These are phyloP conservation scores for Paspalum notatum DNA, from an alignment of 176 grass and related monocot genomes.

Conservation along the genomic window DNA sequence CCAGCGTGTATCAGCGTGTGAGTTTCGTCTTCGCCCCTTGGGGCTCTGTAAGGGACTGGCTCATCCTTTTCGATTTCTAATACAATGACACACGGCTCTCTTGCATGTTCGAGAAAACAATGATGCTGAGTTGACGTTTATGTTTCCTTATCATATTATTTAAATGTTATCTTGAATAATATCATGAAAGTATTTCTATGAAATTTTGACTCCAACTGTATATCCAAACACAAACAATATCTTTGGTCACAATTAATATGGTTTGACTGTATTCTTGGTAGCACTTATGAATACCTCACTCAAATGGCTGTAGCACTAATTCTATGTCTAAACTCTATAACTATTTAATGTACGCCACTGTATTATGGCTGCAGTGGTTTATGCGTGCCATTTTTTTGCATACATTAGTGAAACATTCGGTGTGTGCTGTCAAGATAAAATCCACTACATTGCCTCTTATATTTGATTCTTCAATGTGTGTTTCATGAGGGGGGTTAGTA, in stretches of 20 bases:
- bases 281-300: background rate
- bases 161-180: background rate
- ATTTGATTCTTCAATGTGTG: background rate
- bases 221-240: background rate
- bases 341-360: background rate
- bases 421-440: background rate
- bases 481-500: background rate
- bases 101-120: background rate
- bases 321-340: background rate
- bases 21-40: no score
- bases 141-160: background rate
- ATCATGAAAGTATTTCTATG: background rate
- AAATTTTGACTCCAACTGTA: background rate
- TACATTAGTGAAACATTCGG: background rate
- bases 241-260: background rate
- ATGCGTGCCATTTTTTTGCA: background rate
- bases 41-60: no score
- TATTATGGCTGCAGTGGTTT: conserved; percentile 13
- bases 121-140: background rate
- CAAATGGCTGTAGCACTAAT: background rate
- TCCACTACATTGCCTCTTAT: background rate
- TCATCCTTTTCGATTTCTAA: no score
- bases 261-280: conserved; percentile 14
- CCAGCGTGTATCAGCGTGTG: no score
- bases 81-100: no score